Evolutionary conservation across 2,329 filamentous ascomycete genomes (phyloP).

Genomic region (Ophiosphaerella korrae): DNA sequence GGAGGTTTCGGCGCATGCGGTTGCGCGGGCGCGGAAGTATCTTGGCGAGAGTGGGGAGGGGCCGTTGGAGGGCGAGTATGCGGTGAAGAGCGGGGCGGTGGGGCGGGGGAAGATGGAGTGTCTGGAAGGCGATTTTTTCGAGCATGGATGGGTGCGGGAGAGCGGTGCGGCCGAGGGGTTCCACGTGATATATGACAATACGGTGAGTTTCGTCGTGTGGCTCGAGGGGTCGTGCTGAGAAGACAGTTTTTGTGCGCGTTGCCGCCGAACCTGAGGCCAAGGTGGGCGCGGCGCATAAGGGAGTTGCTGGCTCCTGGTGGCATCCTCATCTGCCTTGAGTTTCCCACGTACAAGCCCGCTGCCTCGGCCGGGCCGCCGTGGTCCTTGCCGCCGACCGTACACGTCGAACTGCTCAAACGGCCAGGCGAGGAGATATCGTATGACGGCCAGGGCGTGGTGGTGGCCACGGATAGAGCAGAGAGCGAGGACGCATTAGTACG

Average conservation of each 20-base stretch:
- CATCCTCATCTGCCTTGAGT: conserved; percentile 72
- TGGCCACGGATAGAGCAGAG: conserved; percentile 51
- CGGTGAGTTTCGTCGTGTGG: conserved; percentile 48
- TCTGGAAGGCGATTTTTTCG: conserved; percentile 70
- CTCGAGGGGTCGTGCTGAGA: not conserved
- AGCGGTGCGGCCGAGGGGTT: conserved; percentile 54
- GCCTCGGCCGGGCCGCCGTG: conserved; percentile 73
- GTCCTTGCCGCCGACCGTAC: conserved; percentile 70
- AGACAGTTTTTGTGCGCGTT: conserved; percentile 66
- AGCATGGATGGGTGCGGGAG: conserved; percentile 60
- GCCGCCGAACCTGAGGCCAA: conserved; percentile 58
- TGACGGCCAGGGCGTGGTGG: conserved; percentile 58
- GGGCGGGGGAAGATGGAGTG: conserved; percentile 61
- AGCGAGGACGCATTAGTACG: conserved; percentile 49
- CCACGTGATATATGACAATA: conserved; percentile 70
- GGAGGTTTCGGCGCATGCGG: conserved; percentile 64
- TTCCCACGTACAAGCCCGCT: conserved; percentile 73
- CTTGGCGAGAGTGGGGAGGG: conserved; percentile 38
- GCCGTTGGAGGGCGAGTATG: conserved; percentile 51
- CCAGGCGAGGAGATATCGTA: conserved; percentile 73
- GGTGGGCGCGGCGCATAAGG: conserved; percentile 62
- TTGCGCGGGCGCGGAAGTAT: conserved; percentile 54
- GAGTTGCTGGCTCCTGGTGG: conserved; percentile 59
- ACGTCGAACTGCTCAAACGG: conserved; percentile 70
- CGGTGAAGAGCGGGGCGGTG: conserved; percentile 46